A percentile compares a stretch with the other conserved stretches of the same genome.
phyloP scores from a whole-genome alignment of 106 monocot species.

The Amphibolis antarctica region DNA sequence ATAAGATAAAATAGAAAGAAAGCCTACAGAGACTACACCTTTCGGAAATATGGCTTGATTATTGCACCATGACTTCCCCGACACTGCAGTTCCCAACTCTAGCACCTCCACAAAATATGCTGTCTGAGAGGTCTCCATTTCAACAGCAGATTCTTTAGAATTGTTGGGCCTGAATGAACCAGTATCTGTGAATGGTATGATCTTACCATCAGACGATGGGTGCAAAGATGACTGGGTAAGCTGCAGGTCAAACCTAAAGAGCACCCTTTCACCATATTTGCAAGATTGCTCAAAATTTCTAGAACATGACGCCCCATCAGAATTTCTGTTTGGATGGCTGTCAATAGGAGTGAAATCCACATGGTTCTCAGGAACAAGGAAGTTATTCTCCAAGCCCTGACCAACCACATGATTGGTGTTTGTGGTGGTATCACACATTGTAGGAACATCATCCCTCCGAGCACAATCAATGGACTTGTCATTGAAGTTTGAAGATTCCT shows the following conservation, averaged over 20 bases:
- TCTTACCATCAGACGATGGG: conserved; percentile 8
- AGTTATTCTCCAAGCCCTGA: conserved; percentile 13
- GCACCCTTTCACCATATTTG: conserved; percentile 18
- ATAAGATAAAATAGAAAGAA: neutral
- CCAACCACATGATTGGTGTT: conserved; percentile 5
- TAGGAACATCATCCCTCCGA: conserved; percentile 1
- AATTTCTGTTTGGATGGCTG: conserved; percentile 7
- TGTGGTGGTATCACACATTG: conserved; percentile 10
- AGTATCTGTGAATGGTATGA: neutral
- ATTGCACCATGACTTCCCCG: conserved; percentile 59
- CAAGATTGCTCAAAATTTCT: conserved; percentile 6
- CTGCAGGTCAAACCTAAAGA: conserved; percentile 46
- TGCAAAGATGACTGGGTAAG: conserved; percentile 9
- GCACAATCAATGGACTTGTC: neutral
- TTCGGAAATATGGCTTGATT: conserved; percentile 74
- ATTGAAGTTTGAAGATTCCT: conserved; percentile 6
- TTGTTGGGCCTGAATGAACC: neutral
- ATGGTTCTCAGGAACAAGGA: conserved; percentile 9
- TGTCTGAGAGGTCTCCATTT: neutral
- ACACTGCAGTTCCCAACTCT: conserved; percentile 40
- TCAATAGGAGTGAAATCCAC: conserved; percentile 8
- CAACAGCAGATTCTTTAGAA: neutral
- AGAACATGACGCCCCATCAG: conserved; percentile 27
- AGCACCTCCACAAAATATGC: conserved; percentile 36
- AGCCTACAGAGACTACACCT: conserved; percentile 28